Evolutionary conservation across 805 yeast genomes (phyloP).

Genomic region (Kluyveromyces siamensis): DNA sequence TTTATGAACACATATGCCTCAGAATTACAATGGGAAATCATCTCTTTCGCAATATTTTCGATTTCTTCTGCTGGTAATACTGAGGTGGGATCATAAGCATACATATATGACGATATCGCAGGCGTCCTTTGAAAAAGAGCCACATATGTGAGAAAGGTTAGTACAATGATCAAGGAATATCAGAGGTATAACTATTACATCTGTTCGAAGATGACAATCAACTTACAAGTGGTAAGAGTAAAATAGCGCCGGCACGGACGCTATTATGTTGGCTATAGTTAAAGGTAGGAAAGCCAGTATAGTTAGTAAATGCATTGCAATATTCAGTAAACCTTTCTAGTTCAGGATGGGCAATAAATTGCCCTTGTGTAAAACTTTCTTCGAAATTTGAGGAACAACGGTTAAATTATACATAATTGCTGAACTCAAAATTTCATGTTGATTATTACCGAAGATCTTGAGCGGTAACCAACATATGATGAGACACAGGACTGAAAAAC

Average conservation of each 20-base stretch:
- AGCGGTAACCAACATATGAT: too few species aligned
- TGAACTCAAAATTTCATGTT: too few species aligned
- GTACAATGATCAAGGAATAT: neutral
- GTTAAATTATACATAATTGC: too few species aligned
- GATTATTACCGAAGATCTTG: too few species aligned
- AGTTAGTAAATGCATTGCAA: neutral
- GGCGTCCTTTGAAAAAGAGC: neutral
- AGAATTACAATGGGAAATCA: slow-evolving; percentile 37
- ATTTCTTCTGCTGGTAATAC: slow-evolving; percentile 21
- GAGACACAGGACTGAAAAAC: too few species aligned
- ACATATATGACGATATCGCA: slow-evolving; percentile 7
- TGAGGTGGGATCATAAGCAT: slow-evolving; percentile 9
- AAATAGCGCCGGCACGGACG: slow-evolving; percentile 5
- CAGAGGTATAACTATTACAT: neutral
- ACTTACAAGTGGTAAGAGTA: slow-evolving; percentile 8
- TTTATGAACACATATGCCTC: slow-evolving; percentile 49
- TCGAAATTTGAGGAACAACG: too few species aligned
- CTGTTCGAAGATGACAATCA: neutral
- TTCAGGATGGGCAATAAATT: too few species aligned
- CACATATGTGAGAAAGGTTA: neutral
- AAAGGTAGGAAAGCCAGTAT: neutral
- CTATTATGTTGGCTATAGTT: neutral
- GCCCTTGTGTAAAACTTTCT: too few species aligned
- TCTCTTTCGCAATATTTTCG: slow-evolving; percentile 21
- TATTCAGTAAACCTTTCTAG: too few species aligned